phyloP scores from a whole-genome alignment of 768 basidiomycete genomes.

The Mycena galopus region DNA sequence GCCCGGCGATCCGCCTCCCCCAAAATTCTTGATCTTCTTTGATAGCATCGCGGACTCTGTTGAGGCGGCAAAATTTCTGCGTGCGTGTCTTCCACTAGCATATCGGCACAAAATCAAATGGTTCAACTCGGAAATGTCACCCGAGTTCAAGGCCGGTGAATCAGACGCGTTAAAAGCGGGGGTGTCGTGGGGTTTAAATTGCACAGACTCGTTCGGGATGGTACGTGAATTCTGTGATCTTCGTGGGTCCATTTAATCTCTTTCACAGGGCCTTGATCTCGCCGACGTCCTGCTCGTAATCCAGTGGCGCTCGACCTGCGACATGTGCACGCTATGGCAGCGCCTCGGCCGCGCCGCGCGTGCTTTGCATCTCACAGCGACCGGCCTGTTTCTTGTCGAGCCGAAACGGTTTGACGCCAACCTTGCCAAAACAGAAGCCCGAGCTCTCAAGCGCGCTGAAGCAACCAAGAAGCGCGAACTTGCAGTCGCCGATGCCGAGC shows the following conservation, averaged over 20 bases:
- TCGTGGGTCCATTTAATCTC: too few relatives aligned
- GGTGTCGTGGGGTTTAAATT: neutral
- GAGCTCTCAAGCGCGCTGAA: neutral
- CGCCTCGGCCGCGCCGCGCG: slow-evolving; percentile 42
- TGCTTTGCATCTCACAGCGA: neutral
- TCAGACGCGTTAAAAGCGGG: slow-evolving; percentile 25
- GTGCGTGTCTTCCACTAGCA: neutral
- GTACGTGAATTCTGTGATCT: slow-evolving; percentile 23
- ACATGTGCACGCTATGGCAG: slow-evolving; percentile 43
- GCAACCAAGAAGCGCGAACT: slow-evolving; percentile 1
- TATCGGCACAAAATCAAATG: slow-evolving; percentile 36
- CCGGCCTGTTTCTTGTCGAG: slow-evolving; percentile 25
- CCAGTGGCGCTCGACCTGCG: slow-evolving; percentile 40
- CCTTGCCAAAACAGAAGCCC: slow-evolving; percentile 17
- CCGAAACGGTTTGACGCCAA: slow-evolving; percentile 38
- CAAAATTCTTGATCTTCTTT: slow-evolving; percentile 42
- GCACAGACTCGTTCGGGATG: slow-evolving; percentile 43
- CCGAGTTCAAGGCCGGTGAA: slow-evolving; percentile 29
- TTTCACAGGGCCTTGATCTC: slow-evolving; percentile 46
- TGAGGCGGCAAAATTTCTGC: slow-evolving; percentile 25
- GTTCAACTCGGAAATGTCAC: slow-evolving; percentile 40
- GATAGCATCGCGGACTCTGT: slow-evolving; percentile 36
- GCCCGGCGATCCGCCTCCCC: slow-evolving; percentile 17
- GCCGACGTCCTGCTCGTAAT: slow-evolving; percentile 44
- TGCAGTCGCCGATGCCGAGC: neutral